These are phyloP conservation scores for Daldinia sp. DNA, from an alignment of 2,329 filamentous ascomycete genomes.

Conservation along the genomic window DNA sequence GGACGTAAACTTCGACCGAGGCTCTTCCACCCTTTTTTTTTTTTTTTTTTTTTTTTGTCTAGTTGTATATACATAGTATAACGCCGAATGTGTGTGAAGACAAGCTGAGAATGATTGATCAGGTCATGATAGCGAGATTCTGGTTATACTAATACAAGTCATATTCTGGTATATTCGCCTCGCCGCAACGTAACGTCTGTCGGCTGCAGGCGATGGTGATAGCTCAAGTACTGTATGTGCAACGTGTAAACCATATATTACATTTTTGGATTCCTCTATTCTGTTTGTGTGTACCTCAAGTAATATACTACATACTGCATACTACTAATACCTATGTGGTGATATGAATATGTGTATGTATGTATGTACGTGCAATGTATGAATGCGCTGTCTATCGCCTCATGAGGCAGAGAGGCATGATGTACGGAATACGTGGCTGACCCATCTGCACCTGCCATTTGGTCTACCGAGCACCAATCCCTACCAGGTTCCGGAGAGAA, in stretches of 20 bases:
- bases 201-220: neutral
- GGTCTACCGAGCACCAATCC: constrained; percentile 35
- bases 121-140: constrained; percentile 3
- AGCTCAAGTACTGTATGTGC: constrained; percentile 19
- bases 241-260: constrained; percentile 32
- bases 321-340: neutral
- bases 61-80: constrained; percentile 11
- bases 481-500: constrained; percentile 4
- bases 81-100: constrained; percentile 29
- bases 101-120: constrained; percentile 1
- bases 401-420: constrained; percentile 31
- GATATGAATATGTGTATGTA: constrained; percentile 6
- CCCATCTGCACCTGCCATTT: constrained; percentile 34
- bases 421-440: constrained; percentile 29
- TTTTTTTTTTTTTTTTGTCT: neutral
- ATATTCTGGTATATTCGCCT: constrained; percentile 18
- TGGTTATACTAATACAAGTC: constrained; percentile 6
- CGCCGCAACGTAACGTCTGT: constrained; percentile 37
- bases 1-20: constrained; percentile 13
- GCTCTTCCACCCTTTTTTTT: constrained; percentile 11
- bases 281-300: constrained; percentile 8
- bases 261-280: constrained; percentile 32
- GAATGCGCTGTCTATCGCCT: constrained; percentile 33
- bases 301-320: neutral
- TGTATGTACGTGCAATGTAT: constrained; percentile 14